Conservation (phyloP, 495 filamentous ascomycete genomes). For the Oidiodendron maius region DNA sequence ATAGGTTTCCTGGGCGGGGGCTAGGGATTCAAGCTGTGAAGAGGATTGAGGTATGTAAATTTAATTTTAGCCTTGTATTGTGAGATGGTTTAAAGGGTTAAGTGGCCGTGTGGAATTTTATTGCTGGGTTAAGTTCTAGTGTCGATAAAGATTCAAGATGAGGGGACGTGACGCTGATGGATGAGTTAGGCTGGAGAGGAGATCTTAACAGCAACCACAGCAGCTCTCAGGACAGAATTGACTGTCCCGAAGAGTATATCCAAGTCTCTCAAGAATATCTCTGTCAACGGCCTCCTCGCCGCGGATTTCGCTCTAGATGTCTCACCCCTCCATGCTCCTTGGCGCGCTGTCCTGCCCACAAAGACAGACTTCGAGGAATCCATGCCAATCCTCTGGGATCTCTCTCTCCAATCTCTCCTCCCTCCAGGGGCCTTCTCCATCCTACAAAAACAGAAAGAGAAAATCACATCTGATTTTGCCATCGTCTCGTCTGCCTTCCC, state of each 20-base stretch:
- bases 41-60: conserved; percentile 52
- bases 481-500: conserved; percentile 47
- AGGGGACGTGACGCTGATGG: too few species aligned
- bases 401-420: conserved; percentile 38
- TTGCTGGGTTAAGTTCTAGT: too few species aligned
- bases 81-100: too few species aligned
- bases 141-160: too few species aligned
- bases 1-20: conserved; percentile 56
- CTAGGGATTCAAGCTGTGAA: conserved; percentile 68
- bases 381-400: conserved; percentile 68
- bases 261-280: conserved; percentile 41
- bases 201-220: background rate
- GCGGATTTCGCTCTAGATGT: conserved; percentile 55
- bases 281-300: conserved; percentile 66
- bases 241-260: conserved; percentile 49
- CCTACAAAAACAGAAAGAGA: conserved; percentile 53
- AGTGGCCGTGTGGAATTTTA: too few species aligned
- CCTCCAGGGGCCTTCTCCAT: conserved; percentile 40
- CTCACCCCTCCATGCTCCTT: conserved; percentile 34
- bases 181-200: too few species aligned
- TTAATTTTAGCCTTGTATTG: too few species aligned
- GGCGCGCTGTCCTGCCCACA: conserved; percentile 66
- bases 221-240: conserved; percentile 54
- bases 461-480: conserved; percentile 58
- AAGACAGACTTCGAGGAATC: conserved; percentile 48